phyloP scores from a whole-genome alignment of 2,329 filamentous ascomycete genomes.

The Juglanconis oblonga region DNA sequence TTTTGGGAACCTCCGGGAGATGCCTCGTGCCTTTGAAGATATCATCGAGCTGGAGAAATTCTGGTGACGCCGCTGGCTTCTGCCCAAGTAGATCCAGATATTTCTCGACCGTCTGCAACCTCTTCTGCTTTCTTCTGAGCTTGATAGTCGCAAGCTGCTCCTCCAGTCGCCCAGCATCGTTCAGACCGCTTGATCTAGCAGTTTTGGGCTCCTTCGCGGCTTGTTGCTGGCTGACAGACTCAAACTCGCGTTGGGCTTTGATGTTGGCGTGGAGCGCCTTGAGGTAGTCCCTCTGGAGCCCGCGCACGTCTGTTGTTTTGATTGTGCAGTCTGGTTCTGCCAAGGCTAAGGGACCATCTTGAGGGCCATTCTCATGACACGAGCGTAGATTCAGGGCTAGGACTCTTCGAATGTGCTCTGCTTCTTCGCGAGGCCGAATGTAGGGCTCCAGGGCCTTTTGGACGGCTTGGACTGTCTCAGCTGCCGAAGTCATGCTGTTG shows the following conservation, averaged over 20 bases:
- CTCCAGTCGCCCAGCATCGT: constrained; percentile 33
- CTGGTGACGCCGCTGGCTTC: constrained; percentile 48
- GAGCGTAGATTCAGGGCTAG: constrained; percentile 52
- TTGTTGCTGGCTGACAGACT: constrained; percentile 28
- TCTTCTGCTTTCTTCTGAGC: constrained; percentile 49
- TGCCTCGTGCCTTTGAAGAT: constrained; percentile 43
- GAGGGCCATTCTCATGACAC: constrained; percentile 40
- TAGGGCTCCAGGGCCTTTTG: constrained; percentile 47
- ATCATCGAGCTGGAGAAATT: constrained; percentile 47
- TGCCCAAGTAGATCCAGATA: constrained; percentile 49
- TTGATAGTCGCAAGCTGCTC: constrained; percentile 50
- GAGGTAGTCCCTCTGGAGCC: constrained; percentile 53
- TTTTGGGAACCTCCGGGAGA: constrained; percentile 50
- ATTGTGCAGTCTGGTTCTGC: constrained; percentile 36
- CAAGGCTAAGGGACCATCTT: constrained; percentile 47
- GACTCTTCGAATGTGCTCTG: constrained; percentile 53
- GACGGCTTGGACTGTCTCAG: constrained; percentile 36
- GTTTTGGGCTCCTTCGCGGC: constrained; percentile 24
- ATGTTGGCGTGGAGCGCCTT: constrained; percentile 51
- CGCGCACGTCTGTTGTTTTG: constrained; percentile 38
- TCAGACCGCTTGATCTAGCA: background rate
- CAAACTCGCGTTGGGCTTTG: constrained; percentile 49
- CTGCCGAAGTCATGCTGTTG: constrained; percentile 25
- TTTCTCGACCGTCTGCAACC: constrained; percentile 47
- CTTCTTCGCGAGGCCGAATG: constrained; percentile 56